Evolutionary conservation across 257 asterid species (phyloP), one percentile per base, ranked within the genome.

Genomic region (Nicotiana tomentosiformis): DNA sequence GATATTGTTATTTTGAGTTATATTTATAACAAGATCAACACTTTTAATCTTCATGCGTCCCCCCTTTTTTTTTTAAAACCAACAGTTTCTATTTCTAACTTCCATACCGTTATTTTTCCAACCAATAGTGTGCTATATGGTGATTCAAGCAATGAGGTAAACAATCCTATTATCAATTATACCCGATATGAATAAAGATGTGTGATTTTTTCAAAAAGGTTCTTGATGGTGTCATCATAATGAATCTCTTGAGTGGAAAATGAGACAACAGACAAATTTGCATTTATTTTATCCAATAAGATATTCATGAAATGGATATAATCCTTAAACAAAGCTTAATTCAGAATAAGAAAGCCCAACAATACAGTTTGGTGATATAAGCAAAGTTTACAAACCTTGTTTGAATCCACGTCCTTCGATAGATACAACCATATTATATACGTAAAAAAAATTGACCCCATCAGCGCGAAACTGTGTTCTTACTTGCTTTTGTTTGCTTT

Each of bases 401-500:
- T 90, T 89, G 96, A 83, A 86, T 93, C 96, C 98, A 91, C 96
- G 92, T 94, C 93, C 80, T 83, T 89, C 77, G 57, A 10, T 9
- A 37, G 16, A 20, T 37, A 9, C 29, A 70, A 17, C 8, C 12
- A 10, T 17, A 10, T 11, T 66, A 29, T 15, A 67, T 9, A 16
- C 55, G 11, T 70, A 9, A 23, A 23, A 23, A 37, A 11, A 10
- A 66, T 43, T 23, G 33, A 66, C 46, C 49, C 33, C 39, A 11
- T 64, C 33, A 64, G 43, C 18, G 29, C 18, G 6, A 82, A 82
- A 86, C 84, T 87, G 82, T 83, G 87, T 58, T 85, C 65, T 87
- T 18, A 32, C 32, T 65, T 66, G 26, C 18, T 43, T 60, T 43
- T 56, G 74, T 55, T 83, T 49, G 1, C 0, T 7, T 76, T 79